A percentile compares a stretch with the other conserved stretches of the same genome.
Evolutionary conservation across 2,329 filamentous ascomycete genomes (phyloP).

Genomic region (Dothistroma septosporum): DNA sequence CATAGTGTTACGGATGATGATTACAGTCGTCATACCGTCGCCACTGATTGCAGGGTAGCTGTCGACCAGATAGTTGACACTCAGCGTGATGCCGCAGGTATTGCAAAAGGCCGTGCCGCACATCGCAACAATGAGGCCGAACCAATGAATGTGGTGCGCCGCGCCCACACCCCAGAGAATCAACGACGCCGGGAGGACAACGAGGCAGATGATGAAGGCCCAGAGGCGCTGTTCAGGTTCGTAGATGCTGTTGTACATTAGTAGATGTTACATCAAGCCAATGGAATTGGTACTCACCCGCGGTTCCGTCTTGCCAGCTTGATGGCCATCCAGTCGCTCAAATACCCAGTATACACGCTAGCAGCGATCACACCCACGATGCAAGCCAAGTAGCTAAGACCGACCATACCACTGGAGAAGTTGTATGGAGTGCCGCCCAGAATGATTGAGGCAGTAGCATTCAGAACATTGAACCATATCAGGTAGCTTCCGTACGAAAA

Average conservation of each 20-base stretch:
- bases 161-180: slow-evolving; percentile 48
- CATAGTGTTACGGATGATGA: slow-evolving; percentile 47
- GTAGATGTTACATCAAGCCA: background rate
- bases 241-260: slow-evolving; percentile 25
- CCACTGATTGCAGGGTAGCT: slow-evolving; percentile 43
- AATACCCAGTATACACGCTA: slow-evolving; percentile 32
- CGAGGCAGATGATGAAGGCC: slow-evolving; percentile 35
- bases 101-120: slow-evolving; percentile 43
- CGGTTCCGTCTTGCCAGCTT: slow-evolving; percentile 34
- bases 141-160: slow-evolving; percentile 43
- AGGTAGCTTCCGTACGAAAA: slow-evolving; percentile 39
- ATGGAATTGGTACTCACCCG: slow-evolving; percentile 8
- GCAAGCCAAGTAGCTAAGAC: slow-evolving; percentile 34
- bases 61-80: slow-evolving; percentile 41
- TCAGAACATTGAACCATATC: slow-evolving; percentile 31
- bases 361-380: slow-evolving; percentile 36
- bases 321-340: slow-evolving; percentile 34
- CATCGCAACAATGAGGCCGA: slow-evolving; percentile 45
- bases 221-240: slow-evolving; percentile 40
- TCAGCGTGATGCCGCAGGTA: slow-evolving; percentile 38
- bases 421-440: slow-evolving; percentile 34
- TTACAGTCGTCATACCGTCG: slow-evolving; percentile 43
- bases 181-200: slow-evolving; percentile 43
- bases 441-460: slow-evolving; percentile 37
- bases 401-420: slow-evolving; percentile 37